Percentiles rank a stretch among this genome's conserved stretches.
phyloP scores from a whole-genome alignment of 441 rosid genomes.

The Hypseocharis bilobata region DNA sequence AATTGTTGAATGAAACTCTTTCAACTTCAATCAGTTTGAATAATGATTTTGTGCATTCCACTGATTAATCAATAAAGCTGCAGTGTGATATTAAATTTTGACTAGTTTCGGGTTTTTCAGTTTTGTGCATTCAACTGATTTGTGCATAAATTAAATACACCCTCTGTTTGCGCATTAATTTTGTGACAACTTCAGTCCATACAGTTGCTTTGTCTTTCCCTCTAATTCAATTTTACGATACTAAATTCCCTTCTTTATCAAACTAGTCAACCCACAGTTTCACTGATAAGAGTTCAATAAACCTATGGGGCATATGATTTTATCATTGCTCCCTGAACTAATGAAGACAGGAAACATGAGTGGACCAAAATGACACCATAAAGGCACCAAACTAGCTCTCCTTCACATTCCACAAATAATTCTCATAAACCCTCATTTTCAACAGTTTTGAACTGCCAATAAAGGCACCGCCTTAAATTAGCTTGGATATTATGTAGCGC shows the following conservation, averaged over 20 bases:
- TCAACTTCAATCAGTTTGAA: background rate
- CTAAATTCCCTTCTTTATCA: background rate
- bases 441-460: background rate
- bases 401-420: background rate
- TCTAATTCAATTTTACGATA: background rate
- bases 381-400: background rate
- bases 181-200: background rate
- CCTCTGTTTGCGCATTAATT: background rate
- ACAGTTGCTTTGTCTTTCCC: background rate
- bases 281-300: background rate
- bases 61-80: background rate
- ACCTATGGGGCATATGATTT: background rate
- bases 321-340: background rate
- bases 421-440: background rate
- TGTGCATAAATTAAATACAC: too few relatives aligned
- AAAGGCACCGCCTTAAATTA: background rate
- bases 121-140: too few relatives aligned
- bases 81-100: background rate
- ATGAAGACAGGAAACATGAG: background rate
- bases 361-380: too few relatives aligned
- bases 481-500: background rate
- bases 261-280: background rate
- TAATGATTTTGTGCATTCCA: background rate
- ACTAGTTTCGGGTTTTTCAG: too few relatives aligned
- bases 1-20: background rate